Conservation (phyloP, 1,284 basidiomycete genomes). For the Naganishia sp. region DNA sequence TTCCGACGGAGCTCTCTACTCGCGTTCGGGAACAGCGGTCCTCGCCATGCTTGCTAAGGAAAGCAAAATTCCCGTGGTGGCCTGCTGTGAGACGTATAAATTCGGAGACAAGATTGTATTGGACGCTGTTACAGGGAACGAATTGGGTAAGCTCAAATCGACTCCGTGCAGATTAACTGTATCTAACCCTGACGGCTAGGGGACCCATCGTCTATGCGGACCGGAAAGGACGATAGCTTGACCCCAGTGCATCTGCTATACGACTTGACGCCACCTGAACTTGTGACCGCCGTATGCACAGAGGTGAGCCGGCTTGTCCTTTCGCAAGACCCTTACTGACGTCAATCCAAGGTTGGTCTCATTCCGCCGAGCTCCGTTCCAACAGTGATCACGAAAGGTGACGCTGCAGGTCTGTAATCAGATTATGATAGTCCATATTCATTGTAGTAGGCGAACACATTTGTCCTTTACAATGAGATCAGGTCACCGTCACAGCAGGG, state of each 20-base stretch:
- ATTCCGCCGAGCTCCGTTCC: slow-evolving; percentile 72
- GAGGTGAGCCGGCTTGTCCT: slow-evolving; percentile 62
- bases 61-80: slow-evolving; percentile 86
- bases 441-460: neutral
- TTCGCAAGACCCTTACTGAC: neutral
- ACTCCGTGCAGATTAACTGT: neutral
- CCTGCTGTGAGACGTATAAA: slow-evolving; percentile 98
- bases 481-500: slow-evolving; percentile 52
- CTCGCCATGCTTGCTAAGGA: slow-evolving; percentile 95
- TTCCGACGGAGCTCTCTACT: slow-evolving; percentile 91
- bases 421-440: neutral
- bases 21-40: slow-evolving; percentile 89
- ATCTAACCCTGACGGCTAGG: slow-evolving; percentile 11
- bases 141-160: slow-evolving; percentile 66
- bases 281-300: slow-evolving; percentile 92
- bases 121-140: slow-evolving; percentile 94
- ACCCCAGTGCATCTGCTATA: slow-evolving; percentile 82
- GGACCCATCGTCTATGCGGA: slow-evolving; percentile 7
- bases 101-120: slow-evolving; percentile 90
- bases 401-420: slow-evolving; percentile 31
- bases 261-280: slow-evolving; percentile 83
- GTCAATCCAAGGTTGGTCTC: slow-evolving; percentile 59
- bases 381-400: slow-evolving; percentile 52
- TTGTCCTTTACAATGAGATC: slow-evolving; percentile 42
- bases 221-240: slow-evolving; percentile 52